Evolutionary conservation across 225 moss, liverwort and hornwort species (phyloP), one percentile per base, ranked within the genome.

Genomic region (Sphagnum tenellum): DNA sequence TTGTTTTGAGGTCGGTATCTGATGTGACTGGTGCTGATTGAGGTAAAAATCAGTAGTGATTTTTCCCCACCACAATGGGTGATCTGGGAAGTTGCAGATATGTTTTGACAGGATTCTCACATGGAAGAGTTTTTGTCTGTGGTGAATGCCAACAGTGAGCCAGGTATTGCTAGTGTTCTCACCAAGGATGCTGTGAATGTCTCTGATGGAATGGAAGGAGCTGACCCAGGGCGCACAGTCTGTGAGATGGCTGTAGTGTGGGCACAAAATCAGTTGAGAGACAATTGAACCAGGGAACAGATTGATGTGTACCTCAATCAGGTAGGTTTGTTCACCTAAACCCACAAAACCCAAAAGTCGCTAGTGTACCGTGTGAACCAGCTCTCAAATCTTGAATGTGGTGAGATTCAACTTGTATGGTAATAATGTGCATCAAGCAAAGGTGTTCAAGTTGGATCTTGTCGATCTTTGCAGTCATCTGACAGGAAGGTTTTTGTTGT

Each of bases 231-330:
- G 7, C 93, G 90, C 65, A 75, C 69, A 3, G 76, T 90, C 12
- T 98, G 98, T 67, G 86, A 98, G 78, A 93, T 98, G 86, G 90
- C 89, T 7, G 90, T 98, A 11, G 78, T 93, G 58, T 93, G 98
- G 93, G 87, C 90, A 66, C 88, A 88, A 66, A 93, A 86, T 69
- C 93, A 90, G 65, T 66, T 98, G 45, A 79, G 76, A 59, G 80
- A 90, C 50, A 98, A 98, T 67, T 73, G 72, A 6, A 98, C 89
- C 45, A 79, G 80, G 75, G 66, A 70, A 3, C 75, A 87, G 71
- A 88, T 98, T 64, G 73, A 86, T 62, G 76, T 49, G 4, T 75
- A 91, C 46, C 76, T 95, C 70, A 82, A 78, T 29, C 59, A 81
- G 73, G 91, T 94, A 75, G 64, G 56, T 29, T 29, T 29, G 29